Evolutionary conservation across 176 grass and related monocot species (phyloP).

Genomic region (Avena eriantha): DNA sequence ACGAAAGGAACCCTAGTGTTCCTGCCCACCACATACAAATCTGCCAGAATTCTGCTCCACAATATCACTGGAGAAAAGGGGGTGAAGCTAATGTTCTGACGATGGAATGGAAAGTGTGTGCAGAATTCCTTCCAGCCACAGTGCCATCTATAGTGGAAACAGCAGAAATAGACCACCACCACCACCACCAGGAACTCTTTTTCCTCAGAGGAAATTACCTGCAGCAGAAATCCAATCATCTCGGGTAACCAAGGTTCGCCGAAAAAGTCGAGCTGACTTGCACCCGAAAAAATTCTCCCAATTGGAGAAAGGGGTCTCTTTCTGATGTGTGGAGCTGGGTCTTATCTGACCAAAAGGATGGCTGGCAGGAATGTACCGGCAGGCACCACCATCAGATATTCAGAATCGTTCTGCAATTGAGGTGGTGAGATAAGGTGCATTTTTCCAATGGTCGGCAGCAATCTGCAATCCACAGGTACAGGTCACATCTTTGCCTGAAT

Average conservation of each 20-base stretch:
- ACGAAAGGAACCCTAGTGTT: constrained; percentile 21
- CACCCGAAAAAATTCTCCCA: background rate
- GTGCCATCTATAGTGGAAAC: background rate
- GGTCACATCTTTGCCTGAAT: constrained; percentile 31
- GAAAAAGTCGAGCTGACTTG: too few species aligned
- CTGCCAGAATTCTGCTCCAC: background rate
- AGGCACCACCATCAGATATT: constrained; percentile 17
- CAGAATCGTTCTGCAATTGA: constrained; percentile 32
- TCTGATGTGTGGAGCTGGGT: constrained; percentile 7
- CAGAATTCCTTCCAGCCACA: constrained; percentile 23
- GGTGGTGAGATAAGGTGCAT: constrained; percentile 23
- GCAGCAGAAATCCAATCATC: too few species aligned
- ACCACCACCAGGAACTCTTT: background rate
- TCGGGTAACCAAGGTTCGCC: too few species aligned
- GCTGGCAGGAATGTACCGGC: constrained; percentile 5
- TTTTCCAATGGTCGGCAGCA: constrained; percentile 4
- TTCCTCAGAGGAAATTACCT: too few species aligned
- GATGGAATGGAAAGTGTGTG: constrained; percentile 36
- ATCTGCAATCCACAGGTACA: constrained; percentile 14
- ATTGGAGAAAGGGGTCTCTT: constrained; percentile 23
- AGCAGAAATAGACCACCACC: background rate
- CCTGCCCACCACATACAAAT: constrained; percentile 32
- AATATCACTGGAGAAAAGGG: background rate
- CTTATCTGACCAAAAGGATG: constrained; percentile 47
- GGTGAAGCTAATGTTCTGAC: background rate